A percentile compares a stretch with the other conserved stretches of the same genome.
phyloP scores from a whole-genome alignment of 352 stramenopile species.

The Globisporangium sylvaticum region DNA sequence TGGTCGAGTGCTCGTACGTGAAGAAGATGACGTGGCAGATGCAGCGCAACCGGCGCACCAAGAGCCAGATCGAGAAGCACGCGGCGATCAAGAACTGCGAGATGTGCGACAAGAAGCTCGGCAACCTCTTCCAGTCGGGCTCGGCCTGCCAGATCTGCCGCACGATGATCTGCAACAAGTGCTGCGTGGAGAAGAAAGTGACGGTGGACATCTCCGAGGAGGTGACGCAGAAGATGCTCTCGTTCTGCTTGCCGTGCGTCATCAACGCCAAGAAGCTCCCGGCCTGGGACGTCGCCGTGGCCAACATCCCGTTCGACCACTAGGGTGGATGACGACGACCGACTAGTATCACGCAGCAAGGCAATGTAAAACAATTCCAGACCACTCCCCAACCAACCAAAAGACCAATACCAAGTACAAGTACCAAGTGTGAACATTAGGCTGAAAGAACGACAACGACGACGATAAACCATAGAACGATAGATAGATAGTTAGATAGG shows the following conservation, averaged over 20 bases:
- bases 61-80: slow-evolving; percentile 16
- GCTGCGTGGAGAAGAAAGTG: slow-evolving; percentile 47
- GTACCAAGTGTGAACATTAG: background rate
- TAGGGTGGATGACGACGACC: background rate
- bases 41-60: slow-evolving; percentile 10
- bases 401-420: background rate
- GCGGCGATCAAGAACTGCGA: slow-evolving; percentile 9
- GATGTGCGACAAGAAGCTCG: slow-evolving; percentile 36
- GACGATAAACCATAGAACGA: background rate
- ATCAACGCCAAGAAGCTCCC: slow-evolving; percentile 34
- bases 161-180: slow-evolving; percentile 39
- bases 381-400: background rate
- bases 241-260: slow-evolving; percentile 48
- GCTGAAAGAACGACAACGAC: background rate
- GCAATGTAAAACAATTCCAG: background rate
- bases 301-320: slow-evolving; percentile 4
- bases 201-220: slow-evolving; percentile 30
- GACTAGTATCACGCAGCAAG: background rate
- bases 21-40: slow-evolving; percentile 50
- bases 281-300: slow-evolving; percentile 36
- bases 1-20: slow-evolving; percentile 46
- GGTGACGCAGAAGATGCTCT: slow-evolving; percentile 26
- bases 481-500: background rate
- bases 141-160: slow-evolving; percentile 38
- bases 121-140: slow-evolving; percentile 27